Conservation (phyloP, 2,329 filamentous ascomycete genomes). For the Periconia sp. region DNA sequence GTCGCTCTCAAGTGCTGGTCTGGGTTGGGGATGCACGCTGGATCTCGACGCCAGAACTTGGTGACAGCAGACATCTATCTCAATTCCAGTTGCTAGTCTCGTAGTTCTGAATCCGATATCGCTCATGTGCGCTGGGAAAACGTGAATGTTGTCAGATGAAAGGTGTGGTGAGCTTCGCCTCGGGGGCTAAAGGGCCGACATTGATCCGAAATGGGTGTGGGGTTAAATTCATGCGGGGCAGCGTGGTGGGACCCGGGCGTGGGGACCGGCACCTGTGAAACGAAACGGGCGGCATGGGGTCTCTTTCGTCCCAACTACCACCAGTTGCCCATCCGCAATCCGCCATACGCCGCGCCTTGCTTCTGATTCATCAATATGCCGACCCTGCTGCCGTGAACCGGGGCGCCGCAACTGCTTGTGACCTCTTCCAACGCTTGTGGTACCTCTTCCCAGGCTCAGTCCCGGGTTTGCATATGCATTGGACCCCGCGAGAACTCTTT, state of each 20-base stretch:
- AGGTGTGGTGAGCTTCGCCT: slow-evolving; percentile 1
- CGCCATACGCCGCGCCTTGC: not conserved
- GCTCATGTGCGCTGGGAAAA: no score
- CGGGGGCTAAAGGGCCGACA: not conserved
- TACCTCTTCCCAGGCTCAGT: not conserved
- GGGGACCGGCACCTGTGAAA: slow-evolving; percentile 8
- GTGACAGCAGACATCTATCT: not conserved
- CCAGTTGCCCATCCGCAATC: no score
- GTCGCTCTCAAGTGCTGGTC: no score
- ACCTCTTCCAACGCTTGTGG: slow-evolving; percentile 6
- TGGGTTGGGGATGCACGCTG: not conserved
- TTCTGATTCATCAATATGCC: slow-evolving; percentile 12
- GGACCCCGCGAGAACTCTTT: slow-evolving; percentile 5
- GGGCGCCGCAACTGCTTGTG: slow-evolving; percentile 2
- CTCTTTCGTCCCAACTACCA: not conserved
- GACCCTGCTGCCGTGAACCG: slow-evolving; percentile 18
- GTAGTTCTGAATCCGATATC: no score
- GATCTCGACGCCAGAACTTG: not conserved
- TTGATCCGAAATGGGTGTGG: slow-evolving; percentile 1
- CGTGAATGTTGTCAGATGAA: not conserved
- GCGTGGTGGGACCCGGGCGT: not conserved
- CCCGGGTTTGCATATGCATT: not conserved
- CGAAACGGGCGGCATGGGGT: not conserved
- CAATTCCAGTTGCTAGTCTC: no score
- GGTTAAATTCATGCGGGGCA: not conserved